These are phyloP conservation scores for Sphagnum fallax DNA, from an alignment of 228 moss, liverwort and hornwort species.

Conservation along the genomic window DNA sequence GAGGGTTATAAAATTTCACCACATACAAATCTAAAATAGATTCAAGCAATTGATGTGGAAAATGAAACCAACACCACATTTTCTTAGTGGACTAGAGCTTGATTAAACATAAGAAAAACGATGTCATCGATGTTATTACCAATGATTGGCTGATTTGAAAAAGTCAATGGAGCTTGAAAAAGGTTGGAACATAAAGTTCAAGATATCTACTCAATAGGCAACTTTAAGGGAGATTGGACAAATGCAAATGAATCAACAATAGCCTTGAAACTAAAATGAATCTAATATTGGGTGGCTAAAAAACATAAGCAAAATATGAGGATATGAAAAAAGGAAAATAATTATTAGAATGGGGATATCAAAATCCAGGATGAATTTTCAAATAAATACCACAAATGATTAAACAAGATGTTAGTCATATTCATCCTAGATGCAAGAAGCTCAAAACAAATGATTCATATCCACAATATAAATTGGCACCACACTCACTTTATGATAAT, in stretches of 20 bases:
- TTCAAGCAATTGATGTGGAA: conserved; percentile 63
- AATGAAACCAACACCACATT: conserved; percentile 60
- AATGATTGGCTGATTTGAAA: conserved; percentile 45
- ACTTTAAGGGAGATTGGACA: conserved; percentile 71
- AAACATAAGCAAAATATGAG: conserved; percentile 70
- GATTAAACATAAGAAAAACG: conserved; percentile 60
- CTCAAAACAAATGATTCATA: too few species aligned
- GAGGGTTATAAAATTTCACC: conserved; percentile 61
- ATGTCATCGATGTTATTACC: conserved; percentile 37
- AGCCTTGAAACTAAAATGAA: conserved; percentile 17
- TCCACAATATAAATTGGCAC: too few species aligned
- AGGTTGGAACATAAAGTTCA: conserved; percentile 42
- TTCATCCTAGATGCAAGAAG: too few species aligned
- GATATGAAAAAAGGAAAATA: conserved; percentile 68
- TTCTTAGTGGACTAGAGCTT: conserved; percentile 55
- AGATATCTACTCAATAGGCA: conserved; percentile 42
- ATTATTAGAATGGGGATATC: conserved; percentile 2
- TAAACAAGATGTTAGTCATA: too few species aligned
- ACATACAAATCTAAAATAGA: conserved; percentile 70
- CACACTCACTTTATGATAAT: too few species aligned
- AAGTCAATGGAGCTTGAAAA: conserved; percentile 52
- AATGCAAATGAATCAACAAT: conserved; percentile 31
- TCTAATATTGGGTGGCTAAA: conserved; percentile 29
- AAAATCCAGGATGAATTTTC: neutral
- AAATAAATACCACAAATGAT: too few species aligned